Percentiles rank a stretch among this genome's conserved stretches.
phyloP scores from a whole-genome alignment of 768 basidiomycete species.

The Agaricus subrufescens region DNA sequence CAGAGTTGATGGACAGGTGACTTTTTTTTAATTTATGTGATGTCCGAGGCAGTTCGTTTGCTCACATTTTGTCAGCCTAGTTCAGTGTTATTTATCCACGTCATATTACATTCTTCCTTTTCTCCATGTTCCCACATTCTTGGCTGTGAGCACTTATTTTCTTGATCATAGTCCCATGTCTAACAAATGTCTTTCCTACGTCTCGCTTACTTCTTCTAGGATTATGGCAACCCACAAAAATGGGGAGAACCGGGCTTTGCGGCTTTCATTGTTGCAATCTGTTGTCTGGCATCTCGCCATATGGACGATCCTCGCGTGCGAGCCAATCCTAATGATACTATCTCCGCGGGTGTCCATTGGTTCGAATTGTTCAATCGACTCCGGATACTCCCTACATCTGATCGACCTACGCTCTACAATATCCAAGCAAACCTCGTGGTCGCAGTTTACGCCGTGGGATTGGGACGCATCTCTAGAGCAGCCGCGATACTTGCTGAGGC shows the following conservation, averaged over 20 bases:
- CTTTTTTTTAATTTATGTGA: slow-evolving; percentile 19
- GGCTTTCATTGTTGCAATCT: slow-evolving; percentile 89
- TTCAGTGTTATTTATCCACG: slow-evolving; percentile 84
- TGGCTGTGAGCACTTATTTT: slow-evolving; percentile 44
- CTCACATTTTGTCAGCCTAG: slow-evolving; percentile 43
- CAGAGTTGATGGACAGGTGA: slow-evolving; percentile 92
- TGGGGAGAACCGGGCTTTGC: slow-evolving; percentile 96
- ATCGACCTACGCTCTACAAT: slow-evolving; percentile 87
- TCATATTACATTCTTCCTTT: slow-evolving; percentile 93
- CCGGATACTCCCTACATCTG: slow-evolving; percentile 84
- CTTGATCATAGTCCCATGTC: slow-evolving; percentile 2
- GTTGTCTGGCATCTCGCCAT: slow-evolving; percentile 88
- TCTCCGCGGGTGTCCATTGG: slow-evolving; percentile 88
- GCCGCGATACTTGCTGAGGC: slow-evolving; percentile 84
- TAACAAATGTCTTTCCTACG: slow-evolving; percentile 6
- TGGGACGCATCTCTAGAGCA: slow-evolving; percentile 84
- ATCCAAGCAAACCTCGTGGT: slow-evolving; percentile 88
- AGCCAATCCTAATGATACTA: slow-evolving; percentile 73
- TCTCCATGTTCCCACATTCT: slow-evolving; percentile 86
- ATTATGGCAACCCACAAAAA: slow-evolving; percentile 91
- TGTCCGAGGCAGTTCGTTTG: slow-evolving; percentile 9
- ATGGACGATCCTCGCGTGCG: slow-evolving; percentile 90
- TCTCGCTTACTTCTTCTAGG: slow-evolving; percentile 34
- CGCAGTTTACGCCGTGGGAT: slow-evolving; percentile 89
- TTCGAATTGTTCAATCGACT: slow-evolving; percentile 86